These are phyloP conservation scores for Aspergillus viridinutans DNA, from an alignment of 2,329 filamentous ascomycete genomes.

Conservation along the genomic window DNA sequence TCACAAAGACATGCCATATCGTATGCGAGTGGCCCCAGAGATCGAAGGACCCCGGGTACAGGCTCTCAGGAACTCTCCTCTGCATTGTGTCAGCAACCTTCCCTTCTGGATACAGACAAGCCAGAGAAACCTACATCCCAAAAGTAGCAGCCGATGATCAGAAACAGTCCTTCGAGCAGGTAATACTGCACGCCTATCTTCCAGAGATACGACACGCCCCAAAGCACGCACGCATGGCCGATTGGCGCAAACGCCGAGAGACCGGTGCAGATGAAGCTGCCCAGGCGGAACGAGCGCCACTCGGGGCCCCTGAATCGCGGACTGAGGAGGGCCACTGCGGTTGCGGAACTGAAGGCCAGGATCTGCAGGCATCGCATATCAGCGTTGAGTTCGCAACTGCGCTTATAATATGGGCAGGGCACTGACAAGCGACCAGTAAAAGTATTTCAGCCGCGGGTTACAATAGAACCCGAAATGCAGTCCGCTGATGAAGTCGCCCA, in stretches of 20 bases:
- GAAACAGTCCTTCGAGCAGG: conserved; percentile 27
- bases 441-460: conserved; percentile 20
- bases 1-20: conserved; percentile 35
- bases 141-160: conserved; percentile 28
- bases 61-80: conserved; percentile 20
- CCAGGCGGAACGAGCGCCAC: conserved; percentile 26
- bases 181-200: conserved; percentile 31
- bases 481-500: conserved; percentile 33
- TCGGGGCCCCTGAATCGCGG: conserved; percentile 27
- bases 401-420: neutral
- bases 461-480: conserved; percentile 36
- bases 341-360: conserved; percentile 23
- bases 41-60: conserved; percentile 30
- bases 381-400: neutral
- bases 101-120: too few species aligned
- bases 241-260: conserved; percentile 33
- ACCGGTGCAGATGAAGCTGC: conserved; percentile 27
- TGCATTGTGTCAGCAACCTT: neutral
- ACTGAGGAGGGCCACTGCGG: conserved; percentile 31
- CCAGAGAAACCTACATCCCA: conserved; percentile 9
- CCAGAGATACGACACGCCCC: conserved; percentile 20
- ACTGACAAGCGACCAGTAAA: conserved; percentile 36
- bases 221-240: conserved; percentile 25
- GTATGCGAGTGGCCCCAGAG: conserved; percentile 33
- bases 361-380: conserved; percentile 19